phyloP scores from a whole-genome alignment of 2,329 filamentous ascomycete genomes.

The Neurospora sp. region DNA sequence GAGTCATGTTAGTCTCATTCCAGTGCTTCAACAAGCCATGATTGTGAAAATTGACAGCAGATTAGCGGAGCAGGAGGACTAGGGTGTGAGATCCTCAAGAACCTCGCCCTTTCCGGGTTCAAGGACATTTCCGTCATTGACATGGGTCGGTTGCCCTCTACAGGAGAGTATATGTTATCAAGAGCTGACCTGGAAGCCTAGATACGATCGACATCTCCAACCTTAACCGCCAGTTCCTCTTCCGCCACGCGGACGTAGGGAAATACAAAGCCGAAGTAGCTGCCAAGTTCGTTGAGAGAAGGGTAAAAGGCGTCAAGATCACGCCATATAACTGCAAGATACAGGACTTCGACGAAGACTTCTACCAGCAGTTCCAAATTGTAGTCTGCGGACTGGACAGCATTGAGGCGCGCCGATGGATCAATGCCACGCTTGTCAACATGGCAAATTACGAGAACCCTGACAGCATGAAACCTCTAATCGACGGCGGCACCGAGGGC shows the following conservation, averaged over 20 bases:
- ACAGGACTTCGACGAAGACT: slow-evolving; percentile 91
- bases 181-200: not conserved
- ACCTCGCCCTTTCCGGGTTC: slow-evolving; percentile 90
- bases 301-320: slow-evolving; percentile 85
- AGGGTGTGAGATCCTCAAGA: slow-evolving; percentile 94
- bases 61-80: slow-evolving; percentile 81
- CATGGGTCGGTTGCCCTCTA: slow-evolving; percentile 58
- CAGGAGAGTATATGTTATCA: not conserved
- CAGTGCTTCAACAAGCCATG: slow-evolving; percentile 7
- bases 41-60: slow-evolving; percentile 9
- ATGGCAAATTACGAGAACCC: slow-evolving; percentile 79
- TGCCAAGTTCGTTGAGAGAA: slow-evolving; percentile 78
- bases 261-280: slow-evolving; percentile 91
- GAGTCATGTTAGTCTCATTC: slow-evolving; percentile 38
- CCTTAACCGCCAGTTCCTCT: slow-evolving; percentile 93
- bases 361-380: slow-evolving; percentile 94
- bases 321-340: slow-evolving; percentile 91
- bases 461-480: slow-evolving; percentile 83
- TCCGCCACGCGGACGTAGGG: slow-evolving; percentile 83
- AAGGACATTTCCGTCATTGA: slow-evolving; percentile 97
- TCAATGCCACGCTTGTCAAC: slow-evolving; percentile 84
- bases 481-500: slow-evolving; percentile 93
- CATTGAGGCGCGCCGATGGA: slow-evolving; percentile 96
- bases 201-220: slow-evolving; percentile 99
- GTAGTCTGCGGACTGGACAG: slow-evolving; percentile 93